These are phyloP conservation scores for Backusella mclennaniae DNA, from an alignment of 192 early-diverging fungal genomes.

Conservation along the genomic window DNA sequence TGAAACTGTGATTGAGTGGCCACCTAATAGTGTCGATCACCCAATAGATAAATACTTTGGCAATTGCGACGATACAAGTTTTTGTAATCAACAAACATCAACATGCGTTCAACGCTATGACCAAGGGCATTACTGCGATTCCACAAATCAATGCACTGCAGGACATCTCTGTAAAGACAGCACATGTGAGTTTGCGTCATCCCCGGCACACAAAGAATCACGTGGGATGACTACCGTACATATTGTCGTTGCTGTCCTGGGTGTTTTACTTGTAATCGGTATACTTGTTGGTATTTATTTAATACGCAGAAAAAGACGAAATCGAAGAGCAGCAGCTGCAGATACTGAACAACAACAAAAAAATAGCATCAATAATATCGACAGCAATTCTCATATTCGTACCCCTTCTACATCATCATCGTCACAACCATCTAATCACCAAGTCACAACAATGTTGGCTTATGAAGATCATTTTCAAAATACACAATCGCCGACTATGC, in stretches of 20 bases:
- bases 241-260: neutral
- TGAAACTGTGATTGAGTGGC: neutral
- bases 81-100: neutral
- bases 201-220: neutral
- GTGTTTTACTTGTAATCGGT: neutral
- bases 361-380: neutral
- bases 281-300: neutral
- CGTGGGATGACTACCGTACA: neutral
- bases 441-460: neutral
- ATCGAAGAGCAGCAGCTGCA: neutral
- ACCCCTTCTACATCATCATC: conserved; percentile 1
- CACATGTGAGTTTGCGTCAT: conserved; percentile 1
- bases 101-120: neutral
- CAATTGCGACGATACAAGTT: neutral
- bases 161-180: neutral
- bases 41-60: neutral
- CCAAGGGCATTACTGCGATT: conserved; percentile 1
- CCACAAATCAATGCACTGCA: neutral
- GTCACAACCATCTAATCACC: neutral
- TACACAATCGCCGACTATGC: neutral
- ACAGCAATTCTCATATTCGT: neutral
- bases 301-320: neutral
- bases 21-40: neutral
- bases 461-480: conserved; percentile 6
- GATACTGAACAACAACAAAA: neutral